These are phyloP conservation scores for Umbilicus rupestris DNA, from an alignment of 164 flowering plant species.

Conservation along the genomic window DNA sequence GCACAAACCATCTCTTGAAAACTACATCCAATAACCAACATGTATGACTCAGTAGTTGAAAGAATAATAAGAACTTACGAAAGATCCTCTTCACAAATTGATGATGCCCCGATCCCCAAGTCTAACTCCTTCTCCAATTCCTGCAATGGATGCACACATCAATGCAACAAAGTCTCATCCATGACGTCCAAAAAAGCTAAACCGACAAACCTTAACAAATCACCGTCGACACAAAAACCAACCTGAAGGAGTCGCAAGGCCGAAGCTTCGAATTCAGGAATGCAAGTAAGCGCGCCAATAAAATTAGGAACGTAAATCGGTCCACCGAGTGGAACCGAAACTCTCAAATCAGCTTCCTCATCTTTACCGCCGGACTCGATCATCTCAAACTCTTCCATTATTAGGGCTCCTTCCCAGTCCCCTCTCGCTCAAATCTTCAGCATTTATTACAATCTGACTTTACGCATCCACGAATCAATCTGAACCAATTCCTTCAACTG, in stretches of 20 bases:
- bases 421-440: too few species aligned
- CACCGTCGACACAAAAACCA: neutral
- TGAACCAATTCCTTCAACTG: too few species aligned
- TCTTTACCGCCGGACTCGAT: neutral
- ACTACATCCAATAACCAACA: neutral
- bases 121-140: slow-evolving; percentile 31
- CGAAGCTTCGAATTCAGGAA: slow-evolving; percentile 28
- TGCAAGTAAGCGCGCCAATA: slow-evolving; percentile 43
- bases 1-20: neutral
- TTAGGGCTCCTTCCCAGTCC: slow-evolving; percentile 2
- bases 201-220: neutral
- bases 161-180: neutral
- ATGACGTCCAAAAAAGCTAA: neutral
- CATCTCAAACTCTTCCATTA: slow-evolving; percentile 7
- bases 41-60: neutral
- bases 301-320: slow-evolving; percentile 46
- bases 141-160: slow-evolving; percentile 19
- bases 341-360: slow-evolving; percentile 8
- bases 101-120: slow-evolving; percentile 15
- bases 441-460: too few species aligned
- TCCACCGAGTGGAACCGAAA: slow-evolving; percentile 55
- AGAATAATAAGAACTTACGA: slow-evolving; percentile 26
- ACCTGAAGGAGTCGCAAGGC: slow-evolving; percentile 43
- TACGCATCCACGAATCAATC: too few species aligned
- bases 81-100: slow-evolving; percentile 26